These are phyloP conservation scores for Hylodesmum podocarpum DNA, from an alignment of 306 rosid genomes.

Conservation along the genomic window DNA sequence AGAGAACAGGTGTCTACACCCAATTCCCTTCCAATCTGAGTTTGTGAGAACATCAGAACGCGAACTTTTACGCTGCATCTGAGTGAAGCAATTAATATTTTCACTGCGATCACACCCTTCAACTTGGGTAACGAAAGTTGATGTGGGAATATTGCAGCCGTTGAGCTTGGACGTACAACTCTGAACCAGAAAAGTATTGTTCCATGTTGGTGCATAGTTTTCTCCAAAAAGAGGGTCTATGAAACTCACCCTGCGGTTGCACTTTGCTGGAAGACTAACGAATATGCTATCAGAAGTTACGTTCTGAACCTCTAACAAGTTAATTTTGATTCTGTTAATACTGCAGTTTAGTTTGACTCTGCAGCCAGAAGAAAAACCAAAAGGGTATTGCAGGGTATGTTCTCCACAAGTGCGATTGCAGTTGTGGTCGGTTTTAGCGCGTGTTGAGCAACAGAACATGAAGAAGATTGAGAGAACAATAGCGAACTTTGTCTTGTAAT, in stretches of 20 bases:
- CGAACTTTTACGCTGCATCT: not conserved
- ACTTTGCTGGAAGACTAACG: constrained; percentile 47
- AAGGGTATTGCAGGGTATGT: constrained; percentile 53
- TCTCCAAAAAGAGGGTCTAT: constrained; percentile 27
- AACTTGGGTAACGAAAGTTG: constrained; percentile 1
- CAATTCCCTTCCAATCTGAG: not conserved
- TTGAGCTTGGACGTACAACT: constrained; percentile 22
- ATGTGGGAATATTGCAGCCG: constrained; percentile 43
- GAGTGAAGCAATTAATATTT: constrained; percentile 49
- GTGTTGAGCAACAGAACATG: constrained; percentile 30
- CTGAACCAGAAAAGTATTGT: constrained; percentile 55
- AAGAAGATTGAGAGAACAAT: constrained; percentile 38
- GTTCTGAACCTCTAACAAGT: constrained; percentile 41
- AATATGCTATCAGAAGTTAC: constrained; percentile 52
- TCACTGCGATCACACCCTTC: constrained; percentile 26
- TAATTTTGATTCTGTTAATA: constrained; percentile 13
- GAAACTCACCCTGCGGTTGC: constrained; percentile 36
- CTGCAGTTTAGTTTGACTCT: constrained; percentile 48
- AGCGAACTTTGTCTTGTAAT: not conserved
- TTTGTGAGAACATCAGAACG: not conserved
- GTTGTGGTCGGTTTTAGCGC: constrained; percentile 3
- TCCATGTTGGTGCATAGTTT: constrained; percentile 46
- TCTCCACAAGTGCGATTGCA: constrained; percentile 37
- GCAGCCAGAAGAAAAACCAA: constrained; percentile 54
- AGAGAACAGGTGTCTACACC: constrained; percentile 50